Percentiles rank a stretch among this genome's conserved stretches.
Evolutionary conservation across 129 eudicot species (phyloP).

Genomic region (Ambrosia trifida): DNA sequence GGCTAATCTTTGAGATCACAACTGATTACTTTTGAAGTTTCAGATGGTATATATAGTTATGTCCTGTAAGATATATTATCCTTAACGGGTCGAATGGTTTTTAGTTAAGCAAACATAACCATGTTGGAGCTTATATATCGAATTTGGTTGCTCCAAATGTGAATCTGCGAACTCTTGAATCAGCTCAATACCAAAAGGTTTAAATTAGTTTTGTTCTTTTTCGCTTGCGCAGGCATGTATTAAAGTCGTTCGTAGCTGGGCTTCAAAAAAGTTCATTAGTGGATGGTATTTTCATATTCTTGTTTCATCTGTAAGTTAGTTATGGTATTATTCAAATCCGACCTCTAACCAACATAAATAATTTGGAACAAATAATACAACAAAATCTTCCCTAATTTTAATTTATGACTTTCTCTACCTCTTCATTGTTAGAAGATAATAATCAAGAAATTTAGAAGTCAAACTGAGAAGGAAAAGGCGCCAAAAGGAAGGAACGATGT

Average conservation of each 20-base stretch:
- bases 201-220: background rate
- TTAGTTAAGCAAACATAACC: no score
- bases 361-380: background rate
- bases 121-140: background rate
- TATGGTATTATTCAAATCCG: background rate
- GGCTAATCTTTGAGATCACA: no score
- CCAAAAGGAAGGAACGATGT: no score
- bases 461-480: no score
- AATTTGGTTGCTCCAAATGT: background rate
- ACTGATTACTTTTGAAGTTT: background rate
- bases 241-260: slow-evolving; percentile 78
- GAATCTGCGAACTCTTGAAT: no score
- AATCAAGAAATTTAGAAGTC: no score
- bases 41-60: background rate
- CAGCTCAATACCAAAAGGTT: no score
- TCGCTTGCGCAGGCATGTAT: slow-evolving; percentile 51
- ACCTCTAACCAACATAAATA: background rate
- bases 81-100: background rate
- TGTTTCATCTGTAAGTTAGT: slow-evolving; percentile 30
- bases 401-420: background rate
- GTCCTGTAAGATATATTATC: background rate
- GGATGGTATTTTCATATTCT: slow-evolving; percentile 63
- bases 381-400: background rate
- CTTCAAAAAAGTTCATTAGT: slow-evolving; percentile 70
- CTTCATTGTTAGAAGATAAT: background rate